Percentiles rank a stretch among this genome's conserved stretches.
phyloP scores from a whole-genome alignment of 148 eudicot species.

The Chenopodium album region DNA sequence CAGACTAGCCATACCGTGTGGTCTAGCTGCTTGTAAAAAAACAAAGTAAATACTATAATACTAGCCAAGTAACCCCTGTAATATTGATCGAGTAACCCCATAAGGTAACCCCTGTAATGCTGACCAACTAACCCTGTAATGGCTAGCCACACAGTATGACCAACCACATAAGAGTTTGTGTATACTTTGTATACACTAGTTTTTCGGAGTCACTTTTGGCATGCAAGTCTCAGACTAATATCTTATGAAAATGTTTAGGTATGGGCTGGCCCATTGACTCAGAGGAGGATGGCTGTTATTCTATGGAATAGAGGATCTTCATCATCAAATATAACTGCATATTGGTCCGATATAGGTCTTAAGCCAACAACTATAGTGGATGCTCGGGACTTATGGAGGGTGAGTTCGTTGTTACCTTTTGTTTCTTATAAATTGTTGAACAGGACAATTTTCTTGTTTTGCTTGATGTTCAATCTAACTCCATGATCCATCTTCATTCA shows the following conservation, averaged over 20 bases:
- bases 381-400: constrained; percentile 73
- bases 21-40: no score
- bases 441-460: neutral
- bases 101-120: no score
- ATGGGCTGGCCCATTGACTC: constrained; percentile 65
- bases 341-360: constrained; percentile 34
- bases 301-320: constrained; percentile 63
- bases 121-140: no score
- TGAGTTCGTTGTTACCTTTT: constrained; percentile 18
- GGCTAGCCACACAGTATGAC: no score
- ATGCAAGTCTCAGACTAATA: neutral
- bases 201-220: no score
- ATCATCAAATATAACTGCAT: constrained; percentile 47
- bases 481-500: neutral
- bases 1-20: no score
- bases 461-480: neutral
- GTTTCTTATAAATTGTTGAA: neutral
- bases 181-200: neutral
- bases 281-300: constrained; percentile 34
- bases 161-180: no score
- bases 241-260: constrained; percentile 32
- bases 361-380: constrained; percentile 27
- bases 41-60: no score
- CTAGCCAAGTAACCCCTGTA: no score
- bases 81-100: no score